phyloP scores from a whole-genome alignment of 169 alveolate species.

The Eimeria necatrix region DNA sequence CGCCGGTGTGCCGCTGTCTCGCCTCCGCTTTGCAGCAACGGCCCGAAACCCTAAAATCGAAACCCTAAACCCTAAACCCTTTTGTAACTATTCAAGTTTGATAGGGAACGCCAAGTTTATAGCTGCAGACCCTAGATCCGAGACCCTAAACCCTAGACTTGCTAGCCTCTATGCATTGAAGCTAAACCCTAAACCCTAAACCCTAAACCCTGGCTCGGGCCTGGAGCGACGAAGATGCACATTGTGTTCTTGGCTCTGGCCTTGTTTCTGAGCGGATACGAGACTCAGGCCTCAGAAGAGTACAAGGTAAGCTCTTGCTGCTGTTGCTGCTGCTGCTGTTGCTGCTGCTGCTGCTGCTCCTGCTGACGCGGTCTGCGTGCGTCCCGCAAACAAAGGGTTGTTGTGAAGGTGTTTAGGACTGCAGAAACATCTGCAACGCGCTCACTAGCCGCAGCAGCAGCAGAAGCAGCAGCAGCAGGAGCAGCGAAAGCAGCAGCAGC shows the following conservation, averaged over 20 bases:
- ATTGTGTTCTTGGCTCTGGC: background rate
- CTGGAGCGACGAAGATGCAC: background rate
- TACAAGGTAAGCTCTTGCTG: background rate
- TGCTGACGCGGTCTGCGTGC: background rate
- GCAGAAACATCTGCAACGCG: background rate
- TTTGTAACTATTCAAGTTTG: too few relatives aligned
- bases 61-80: too few relatives aligned
- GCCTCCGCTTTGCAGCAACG: too few relatives aligned
- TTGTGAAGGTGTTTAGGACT: background rate
- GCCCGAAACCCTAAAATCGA: too few relatives aligned
- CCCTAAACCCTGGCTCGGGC: background rate
- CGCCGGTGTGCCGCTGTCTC: too few relatives aligned
- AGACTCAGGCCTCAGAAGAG: background rate
- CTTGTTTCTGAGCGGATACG: background rate
- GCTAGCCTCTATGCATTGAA: background rate
- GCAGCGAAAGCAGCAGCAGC: background rate
- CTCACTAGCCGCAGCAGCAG: conserved; percentile 1
- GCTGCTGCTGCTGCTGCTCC: conserved; percentile 22
- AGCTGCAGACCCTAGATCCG: background rate
- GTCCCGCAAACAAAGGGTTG: background rate
- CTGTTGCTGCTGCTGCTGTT: background rate
- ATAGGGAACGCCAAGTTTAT: too few relatives aligned
- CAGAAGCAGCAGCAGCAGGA: background rate
- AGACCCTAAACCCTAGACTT: background rate
- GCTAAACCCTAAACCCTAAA: too few relatives aligned